Evolutionary conservation across 108 stramenopile genomes (phyloP), one percentile per base, ranked within the genome.

Genomic region (Pelagomonas calceolata): DNA sequence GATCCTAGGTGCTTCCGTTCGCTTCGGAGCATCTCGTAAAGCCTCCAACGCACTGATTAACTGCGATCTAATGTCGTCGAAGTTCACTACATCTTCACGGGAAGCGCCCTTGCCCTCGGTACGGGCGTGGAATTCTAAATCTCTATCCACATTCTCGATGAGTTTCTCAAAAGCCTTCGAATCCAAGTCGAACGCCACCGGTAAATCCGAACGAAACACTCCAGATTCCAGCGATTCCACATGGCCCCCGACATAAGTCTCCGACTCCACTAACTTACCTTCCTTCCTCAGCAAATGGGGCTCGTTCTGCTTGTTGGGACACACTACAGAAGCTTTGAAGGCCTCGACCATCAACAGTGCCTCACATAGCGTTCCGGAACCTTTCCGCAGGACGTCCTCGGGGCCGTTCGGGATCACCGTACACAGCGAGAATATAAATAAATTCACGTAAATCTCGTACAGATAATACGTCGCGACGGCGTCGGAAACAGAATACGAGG

Each of bases 181-280:
- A 66, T 90, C 92, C 79, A 99, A 76, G 67, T 91, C 84, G 79
- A 96, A 99, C 36, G 94, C 87, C 51, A 90, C 90, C 67, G 95
- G 90, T 45, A 99, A 78, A 72, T 99, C 98, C 43, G 91, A 90
- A 21, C 98, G 87, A 75, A 94, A 99, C 26, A 99, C 95, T 36
- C 98, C 98, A n/a, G 95, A 92, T 82, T 99, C 98, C 64, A 99
- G 74, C 74, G 94, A 97, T 75, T 99, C 98, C 9, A 99, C 98
- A 75, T 97, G 96, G 30, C 98, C 98, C 30, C 98, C 98, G 76
- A 99, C 94, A 76, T 99, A 99, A 5, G 98, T 99, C 78, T 99
- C 98, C 37, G 92, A 91, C 81, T 97, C 97, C 12, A 97, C 81
- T 18, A 98, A 82, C 69, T 96, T 92, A 29, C 97, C 97, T 63